These are phyloP conservation scores for Clathrus columnatus DNA, from an alignment of 768 basidiomycete species.

Conservation along the genomic window DNA sequence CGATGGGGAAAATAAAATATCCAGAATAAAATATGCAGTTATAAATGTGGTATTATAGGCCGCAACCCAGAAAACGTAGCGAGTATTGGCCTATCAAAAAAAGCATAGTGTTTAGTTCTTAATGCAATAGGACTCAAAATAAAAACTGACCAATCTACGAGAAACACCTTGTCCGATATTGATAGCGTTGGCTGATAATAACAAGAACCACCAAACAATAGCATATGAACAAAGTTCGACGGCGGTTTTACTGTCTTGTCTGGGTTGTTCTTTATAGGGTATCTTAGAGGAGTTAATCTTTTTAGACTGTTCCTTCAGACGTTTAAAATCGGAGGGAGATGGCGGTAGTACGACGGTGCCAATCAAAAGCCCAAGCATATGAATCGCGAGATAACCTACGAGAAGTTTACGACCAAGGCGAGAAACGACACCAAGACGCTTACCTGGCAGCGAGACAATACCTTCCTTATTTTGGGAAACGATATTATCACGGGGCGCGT, in stretches of 20 bases:
- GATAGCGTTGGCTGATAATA: conserved; percentile 31
- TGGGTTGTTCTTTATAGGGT: background rate
- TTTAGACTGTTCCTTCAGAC: conserved; percentile 19
- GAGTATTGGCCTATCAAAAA: conserved; percentile 61
- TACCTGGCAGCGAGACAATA: conserved; percentile 67
- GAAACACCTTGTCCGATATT: conserved; percentile 40
- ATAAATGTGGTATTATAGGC: conserved; percentile 87
- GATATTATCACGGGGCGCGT: conserved; percentile 51
- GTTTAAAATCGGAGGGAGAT: conserved; percentile 61
- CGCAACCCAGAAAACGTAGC: conserved; percentile 83
- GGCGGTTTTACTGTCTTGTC: conserved; percentile 58
- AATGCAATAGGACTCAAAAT: background rate
- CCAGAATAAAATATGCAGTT: conserved; percentile 69
- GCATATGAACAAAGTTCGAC: conserved; percentile 72
- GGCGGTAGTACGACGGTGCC: conserved; percentile 79
- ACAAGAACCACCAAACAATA: conserved; percentile 65
- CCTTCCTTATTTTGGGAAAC: conserved; percentile 90
- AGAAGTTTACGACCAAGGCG: background rate
- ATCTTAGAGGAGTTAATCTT: background rate
- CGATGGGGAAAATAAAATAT: conserved; percentile 57
- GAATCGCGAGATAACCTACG: conserved; percentile 82
- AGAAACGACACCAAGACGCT: background rate
- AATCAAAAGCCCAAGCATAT: conserved; percentile 73
- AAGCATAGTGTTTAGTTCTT: background rate
- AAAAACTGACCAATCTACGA: conserved; percentile 47